Evolutionary conservation across 176 grass and related monocot species (phyloP).

Genomic region (Oryza longistaminata): DNA sequence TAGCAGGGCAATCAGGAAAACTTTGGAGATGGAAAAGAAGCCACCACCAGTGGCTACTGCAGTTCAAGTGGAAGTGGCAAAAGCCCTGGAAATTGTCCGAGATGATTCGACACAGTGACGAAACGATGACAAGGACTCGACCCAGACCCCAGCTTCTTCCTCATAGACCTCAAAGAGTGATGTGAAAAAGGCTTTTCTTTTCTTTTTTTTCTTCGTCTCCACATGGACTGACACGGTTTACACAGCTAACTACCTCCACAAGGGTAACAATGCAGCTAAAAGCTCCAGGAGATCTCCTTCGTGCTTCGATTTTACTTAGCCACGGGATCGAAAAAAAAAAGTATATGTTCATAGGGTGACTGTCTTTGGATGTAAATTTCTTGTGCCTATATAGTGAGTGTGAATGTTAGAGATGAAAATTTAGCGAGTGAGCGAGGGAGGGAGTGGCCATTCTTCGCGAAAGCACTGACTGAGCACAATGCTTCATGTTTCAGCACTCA

Average conservation of each 20-base stretch:
- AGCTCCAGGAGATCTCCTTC: conserved; percentile 49
- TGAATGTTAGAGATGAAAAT: conserved; percentile 55
- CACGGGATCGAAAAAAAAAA: conserved; percentile 54
- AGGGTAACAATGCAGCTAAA: conserved; percentile 59
- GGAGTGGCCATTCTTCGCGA: conserved; percentile 44
- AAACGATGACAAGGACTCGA: conserved; percentile 67
- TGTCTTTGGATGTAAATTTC: conserved; percentile 78
- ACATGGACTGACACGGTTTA: conserved; percentile 50
- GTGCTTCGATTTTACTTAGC: conserved; percentile 63
- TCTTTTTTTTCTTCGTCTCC: conserved; percentile 41
- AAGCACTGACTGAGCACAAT: conserved; percentile 44
- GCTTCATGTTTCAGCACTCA: conserved; percentile 55
- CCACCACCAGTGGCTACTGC: conserved; percentile 93
- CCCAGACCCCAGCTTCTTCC: conserved; percentile 65
- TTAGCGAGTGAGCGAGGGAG: conserved; percentile 41
- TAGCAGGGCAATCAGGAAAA: conserved; percentile 81
- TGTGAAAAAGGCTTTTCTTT: conserved; percentile 45
- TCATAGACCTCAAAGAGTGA: conserved; percentile 55
- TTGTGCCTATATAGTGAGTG: conserved; percentile 61
- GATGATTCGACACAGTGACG: conserved; percentile 80
- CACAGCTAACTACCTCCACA: conserved; percentile 58
- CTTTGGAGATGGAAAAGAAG: conserved; percentile 99
- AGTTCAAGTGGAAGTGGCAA: conserved; percentile 99
- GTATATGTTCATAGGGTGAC: conserved; percentile 76
- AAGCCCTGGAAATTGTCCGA: conserved; percentile 98